phyloP scores from a whole-genome alignment of 805 yeast species.

The Metschnikowia borealis region DNA sequence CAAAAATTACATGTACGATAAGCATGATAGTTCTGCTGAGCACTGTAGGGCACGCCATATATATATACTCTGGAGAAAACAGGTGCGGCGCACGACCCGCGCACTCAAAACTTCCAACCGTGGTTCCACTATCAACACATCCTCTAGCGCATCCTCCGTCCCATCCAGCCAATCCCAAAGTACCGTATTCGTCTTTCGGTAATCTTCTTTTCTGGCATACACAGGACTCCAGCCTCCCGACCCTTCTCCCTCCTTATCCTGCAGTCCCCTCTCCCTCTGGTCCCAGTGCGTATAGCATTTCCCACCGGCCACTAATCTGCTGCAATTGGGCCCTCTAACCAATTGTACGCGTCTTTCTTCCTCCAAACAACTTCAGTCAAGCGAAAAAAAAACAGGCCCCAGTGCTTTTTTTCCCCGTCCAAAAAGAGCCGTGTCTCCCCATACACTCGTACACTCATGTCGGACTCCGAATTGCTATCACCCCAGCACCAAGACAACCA shows the following conservation, averaged over 20 bases:
- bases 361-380: too few species aligned
- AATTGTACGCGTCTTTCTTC: background rate
- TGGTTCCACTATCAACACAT: background rate
- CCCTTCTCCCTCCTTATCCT: background rate
- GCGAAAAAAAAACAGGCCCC: background rate
- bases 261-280: background rate
- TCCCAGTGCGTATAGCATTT: background rate
- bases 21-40: too few species aligned
- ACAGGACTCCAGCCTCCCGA: background rate
- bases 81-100: background rate
- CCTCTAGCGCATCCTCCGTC: background rate
- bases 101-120: conserved; percentile 1
- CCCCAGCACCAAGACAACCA: conserved; percentile 11
- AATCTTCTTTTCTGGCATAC: background rate
- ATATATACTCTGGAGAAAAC: too few species aligned
- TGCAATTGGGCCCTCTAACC: background rate
- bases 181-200: background rate
- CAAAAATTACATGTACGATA: too few species aligned
- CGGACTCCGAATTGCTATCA: conserved; percentile 15
- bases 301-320: background rate
- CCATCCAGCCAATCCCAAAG: background rate
- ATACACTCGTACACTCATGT: conserved; percentile 6
- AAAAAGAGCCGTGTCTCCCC: background rate
- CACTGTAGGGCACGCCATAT: too few species aligned
- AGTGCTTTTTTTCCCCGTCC: background rate